Evolutionary conservation across 148 eudicot species (phyloP).

Genomic region (Rhododendron ovatum): DNA sequence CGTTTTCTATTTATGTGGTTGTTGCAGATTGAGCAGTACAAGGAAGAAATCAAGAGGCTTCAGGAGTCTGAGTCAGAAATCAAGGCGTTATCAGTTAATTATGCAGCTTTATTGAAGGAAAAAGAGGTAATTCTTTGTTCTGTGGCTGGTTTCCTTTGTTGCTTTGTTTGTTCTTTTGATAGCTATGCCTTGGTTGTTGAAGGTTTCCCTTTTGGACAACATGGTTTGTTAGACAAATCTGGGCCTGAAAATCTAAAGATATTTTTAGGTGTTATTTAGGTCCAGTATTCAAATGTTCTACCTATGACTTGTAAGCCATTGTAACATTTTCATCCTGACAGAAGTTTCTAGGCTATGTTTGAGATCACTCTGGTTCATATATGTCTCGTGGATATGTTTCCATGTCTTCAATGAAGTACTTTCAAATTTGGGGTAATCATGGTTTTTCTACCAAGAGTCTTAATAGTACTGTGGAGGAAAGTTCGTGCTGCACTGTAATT

Average conservation of each 20-base stretch:
- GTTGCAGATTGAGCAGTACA: slow-evolving; percentile 67
- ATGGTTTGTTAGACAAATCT: background rate
- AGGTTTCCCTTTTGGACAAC: slow-evolving; percentile 2
- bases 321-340: background rate
- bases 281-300: background rate
- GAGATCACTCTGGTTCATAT: background rate
- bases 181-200: slow-evolving; percentile 8
- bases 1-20: background rate
- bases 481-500: background rate
- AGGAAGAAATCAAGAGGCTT: slow-evolving; percentile 78
- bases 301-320: background rate
- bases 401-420: background rate
- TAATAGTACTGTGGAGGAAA: background rate
- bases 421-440: background rate
- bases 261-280: background rate
- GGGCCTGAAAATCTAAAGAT: background rate
- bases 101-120: slow-evolving; percentile 91
- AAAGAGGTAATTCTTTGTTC: slow-evolving; percentile 58
- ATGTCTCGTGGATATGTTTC: background rate
- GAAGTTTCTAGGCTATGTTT: background rate
- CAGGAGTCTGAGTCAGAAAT: slow-evolving; percentile 83
- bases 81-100: slow-evolving; percentile 89
- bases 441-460: background rate
- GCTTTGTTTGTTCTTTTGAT: background rate
- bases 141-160: slow-evolving; percentile 1